A percentile compares a stretch with the other conserved stretches of the same genome.
phyloP scores from a whole-genome alignment of 1,284 basidiomycete species.

The Leccinum variabile region DNA sequence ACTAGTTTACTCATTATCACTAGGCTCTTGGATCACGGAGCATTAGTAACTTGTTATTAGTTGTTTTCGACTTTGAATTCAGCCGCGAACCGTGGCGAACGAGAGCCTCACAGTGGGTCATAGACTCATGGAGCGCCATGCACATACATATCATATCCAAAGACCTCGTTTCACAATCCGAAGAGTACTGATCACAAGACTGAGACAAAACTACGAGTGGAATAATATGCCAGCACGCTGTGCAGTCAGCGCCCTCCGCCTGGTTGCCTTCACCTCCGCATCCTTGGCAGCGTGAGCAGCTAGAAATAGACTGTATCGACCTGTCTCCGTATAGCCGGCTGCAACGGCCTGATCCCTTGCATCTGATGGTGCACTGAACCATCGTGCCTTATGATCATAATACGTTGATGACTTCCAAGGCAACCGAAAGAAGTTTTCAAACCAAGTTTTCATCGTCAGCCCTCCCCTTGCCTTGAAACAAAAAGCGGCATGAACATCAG shows the following conservation, averaged over 20 bases:
- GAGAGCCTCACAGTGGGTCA: too few relatives aligned
- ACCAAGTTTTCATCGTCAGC: not conserved
- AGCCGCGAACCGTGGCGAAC: too few relatives aligned
- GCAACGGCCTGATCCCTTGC: not conserved
- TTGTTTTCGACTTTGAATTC: too few relatives aligned
- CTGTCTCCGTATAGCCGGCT: not conserved
- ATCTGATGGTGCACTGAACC: not conserved
- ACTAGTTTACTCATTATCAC: too few relatives aligned
- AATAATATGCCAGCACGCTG: not conserved
- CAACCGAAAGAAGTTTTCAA: not conserved
- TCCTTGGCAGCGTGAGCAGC: not conserved
- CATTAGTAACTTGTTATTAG: too few relatives aligned
- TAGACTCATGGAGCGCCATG: not conserved
- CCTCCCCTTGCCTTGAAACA: too few relatives aligned
- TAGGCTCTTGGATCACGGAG: too few relatives aligned
- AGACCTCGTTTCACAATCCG: not conserved
- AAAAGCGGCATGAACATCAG: not conserved
- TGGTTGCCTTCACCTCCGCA: not conserved
- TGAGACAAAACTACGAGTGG: not conserved
- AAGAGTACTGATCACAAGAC: not conserved
- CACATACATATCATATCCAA: not conserved
- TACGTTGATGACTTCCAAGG: not conserved
- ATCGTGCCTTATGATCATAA: not conserved
- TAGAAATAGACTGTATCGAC: not conserved
- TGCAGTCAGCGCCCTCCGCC: not conserved